These are phyloP conservation scores for Coemansia sp. DNA, from an alignment of 192 early-diverging fungal genomes.

Conservation along the genomic window DNA sequence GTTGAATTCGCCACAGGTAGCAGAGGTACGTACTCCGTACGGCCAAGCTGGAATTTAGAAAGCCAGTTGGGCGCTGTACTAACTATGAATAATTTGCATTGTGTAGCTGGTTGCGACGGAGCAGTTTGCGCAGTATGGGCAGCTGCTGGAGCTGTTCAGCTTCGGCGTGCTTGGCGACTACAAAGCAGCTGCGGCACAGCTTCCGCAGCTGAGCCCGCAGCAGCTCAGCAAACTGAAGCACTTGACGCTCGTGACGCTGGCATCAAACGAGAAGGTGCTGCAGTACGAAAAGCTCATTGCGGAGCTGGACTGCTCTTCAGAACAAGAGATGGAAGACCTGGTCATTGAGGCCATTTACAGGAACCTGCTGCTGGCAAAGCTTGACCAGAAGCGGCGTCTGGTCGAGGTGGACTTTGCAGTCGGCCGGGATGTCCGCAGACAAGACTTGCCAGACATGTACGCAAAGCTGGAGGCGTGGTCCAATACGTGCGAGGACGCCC, in stretches of 20 bases:
- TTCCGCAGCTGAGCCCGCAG: conserved; percentile 20
- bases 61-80: not conserved
- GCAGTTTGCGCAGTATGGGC: conserved; percentile 20
- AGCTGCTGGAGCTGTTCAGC: conserved; percentile 32
- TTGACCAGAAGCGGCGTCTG: conserved; percentile 44
- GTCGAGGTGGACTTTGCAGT: conserved; percentile 41
- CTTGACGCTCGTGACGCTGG: conserved; percentile 35
- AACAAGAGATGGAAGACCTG: conserved; percentile 46
- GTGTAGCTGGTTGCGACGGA: conserved; percentile 27
- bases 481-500: conserved; percentile 20
- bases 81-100: not conserved
- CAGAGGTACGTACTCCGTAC: conserved; percentile 23
- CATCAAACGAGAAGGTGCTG: conserved; percentile 24
- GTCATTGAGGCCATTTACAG: conserved; percentile 49
- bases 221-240: conserved; percentile 44
- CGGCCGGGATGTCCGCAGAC: conserved; percentile 39
- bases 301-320: conserved; percentile 26
- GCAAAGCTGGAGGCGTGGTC: conserved; percentile 29
- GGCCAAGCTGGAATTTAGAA: not conserved
- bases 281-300: conserved; percentile 27
- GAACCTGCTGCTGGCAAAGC: conserved; percentile 34
- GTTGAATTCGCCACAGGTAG: conserved; percentile 25
- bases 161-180: conserved; percentile 35
- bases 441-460: conserved; percentile 31
- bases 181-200: conserved; percentile 12